phyloP scores from a whole-genome alignment of 2,329 filamentous ascomycete species.

The Colletotrichum sublineola region DNA sequence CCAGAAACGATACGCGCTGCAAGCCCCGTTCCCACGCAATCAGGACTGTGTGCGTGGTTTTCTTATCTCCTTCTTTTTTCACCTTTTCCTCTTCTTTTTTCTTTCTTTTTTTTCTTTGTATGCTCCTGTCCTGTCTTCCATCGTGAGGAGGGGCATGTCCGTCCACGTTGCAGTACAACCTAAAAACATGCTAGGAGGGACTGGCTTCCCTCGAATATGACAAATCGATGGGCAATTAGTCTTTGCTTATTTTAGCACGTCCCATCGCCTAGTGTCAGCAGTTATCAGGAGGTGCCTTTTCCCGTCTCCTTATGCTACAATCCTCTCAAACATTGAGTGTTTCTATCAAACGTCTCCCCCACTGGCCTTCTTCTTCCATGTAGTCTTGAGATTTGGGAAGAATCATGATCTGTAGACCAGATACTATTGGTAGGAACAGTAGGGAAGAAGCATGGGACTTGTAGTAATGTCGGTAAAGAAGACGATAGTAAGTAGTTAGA shows the following conservation, averaged over 20 bases:
- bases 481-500: not conserved
- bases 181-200: not conserved
- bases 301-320: not conserved
- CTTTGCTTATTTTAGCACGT: not conserved
- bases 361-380: not conserved
- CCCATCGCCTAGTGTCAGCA: not conserved
- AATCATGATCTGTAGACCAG: not conserved
- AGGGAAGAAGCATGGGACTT: not conserved
- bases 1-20: conserved; percentile 16
- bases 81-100: not conserved
- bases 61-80: not conserved
- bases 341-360: not conserved
- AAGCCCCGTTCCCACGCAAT: not conserved
- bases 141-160: not conserved
- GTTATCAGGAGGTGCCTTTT: not conserved
- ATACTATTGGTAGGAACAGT: not conserved
- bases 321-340: too few species aligned
- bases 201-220: not conserved
- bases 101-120: not conserved
- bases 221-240: not conserved
- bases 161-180: not conserved
- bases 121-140: not conserved
- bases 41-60: not conserved
- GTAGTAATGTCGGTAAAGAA: not conserved
- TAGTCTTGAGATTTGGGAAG: not conserved